phyloP scores from a whole-genome alignment of 495 filamentous ascomycete species.

The Penicillium mononematosum region DNA sequence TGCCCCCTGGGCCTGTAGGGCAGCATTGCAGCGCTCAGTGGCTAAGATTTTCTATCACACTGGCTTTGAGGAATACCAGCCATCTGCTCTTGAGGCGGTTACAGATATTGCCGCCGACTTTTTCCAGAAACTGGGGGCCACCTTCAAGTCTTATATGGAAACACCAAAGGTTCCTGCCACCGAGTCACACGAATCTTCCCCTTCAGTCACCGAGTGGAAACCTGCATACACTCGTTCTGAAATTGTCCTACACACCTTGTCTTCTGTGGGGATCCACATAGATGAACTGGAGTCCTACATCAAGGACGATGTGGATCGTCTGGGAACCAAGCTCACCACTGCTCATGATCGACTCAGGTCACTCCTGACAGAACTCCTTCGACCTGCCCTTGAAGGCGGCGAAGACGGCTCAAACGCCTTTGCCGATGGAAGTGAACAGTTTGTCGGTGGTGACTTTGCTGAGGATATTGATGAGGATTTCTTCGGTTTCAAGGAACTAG shows the following conservation, averaged over 20 bases:
- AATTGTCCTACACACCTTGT: constrained; percentile 79
- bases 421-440: constrained; percentile 95
- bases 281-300: constrained; percentile 84
- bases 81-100: constrained; percentile 83
- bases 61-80: constrained; percentile 96
- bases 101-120: constrained; percentile 90
- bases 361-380: constrained; percentile 84
- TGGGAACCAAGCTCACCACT: constrained; percentile 73
- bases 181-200: constrained; percentile 34
- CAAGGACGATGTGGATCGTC: constrained; percentile 89
- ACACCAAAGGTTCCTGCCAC: constrained; percentile 63
- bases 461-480: constrained; percentile 98
- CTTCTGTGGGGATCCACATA: constrained; percentile 76
- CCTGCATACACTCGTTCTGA: constrained; percentile 75
- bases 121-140: constrained; percentile 77
- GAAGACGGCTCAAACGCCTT: constrained; percentile 88
- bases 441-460: constrained; percentile 93
- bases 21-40: constrained; percentile 83
- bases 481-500: constrained; percentile 96
- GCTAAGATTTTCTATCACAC: constrained; percentile 95
- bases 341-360: constrained; percentile 92
- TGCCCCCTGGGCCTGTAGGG: constrained; percentile 71
- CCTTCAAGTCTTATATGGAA: constrained; percentile 79
- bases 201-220: constrained; percentile 48
- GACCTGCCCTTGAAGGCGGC: constrained; percentile 79